Base-by-base conservation (phyloP, 768 basidiomycete genomes). In the Suillus occidentalis region DNA sequence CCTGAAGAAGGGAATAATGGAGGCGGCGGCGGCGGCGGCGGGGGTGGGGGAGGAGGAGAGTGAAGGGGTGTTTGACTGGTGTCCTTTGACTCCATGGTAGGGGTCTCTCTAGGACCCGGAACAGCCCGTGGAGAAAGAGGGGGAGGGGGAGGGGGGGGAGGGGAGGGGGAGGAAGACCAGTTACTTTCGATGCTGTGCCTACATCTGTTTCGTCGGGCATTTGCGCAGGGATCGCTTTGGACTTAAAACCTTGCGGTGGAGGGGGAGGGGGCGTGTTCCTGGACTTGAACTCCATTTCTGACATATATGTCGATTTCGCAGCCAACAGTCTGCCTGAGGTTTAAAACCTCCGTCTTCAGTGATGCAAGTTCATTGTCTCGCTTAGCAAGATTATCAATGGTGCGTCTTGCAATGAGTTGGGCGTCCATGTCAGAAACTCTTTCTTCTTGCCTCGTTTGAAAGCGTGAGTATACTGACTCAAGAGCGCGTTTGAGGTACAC, bases 401-500 rank as follows among this genome's bases (percentile, higher is more conserved):
- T 84, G 40, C 84, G 85, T n/a, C 81, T 82, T 0, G 88, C 92
- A 67, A 96, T 89, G 14, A 81, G 70, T 62, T 89, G 85, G 3
- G 90, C 84, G 69, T 94, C 90, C 57, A 89, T 72, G 58, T 87
- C 86, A 0, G 81, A 76, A 57, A 75, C 81, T 52, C 80, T 82
- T 28, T 69, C 72, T 31, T 81, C 81, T 59, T 84, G 83, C 52
- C 84, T 76, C 6, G 84, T 80, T 6, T 84, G 81, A 73, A 95
- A 90, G n/a, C 91, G 84, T 13, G 88, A 88, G 75, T 93, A 93
- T 6, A 96, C 90, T 8, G 91, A 90, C 74, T 95, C 92, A 43
- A 97, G 80, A n/a, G 93, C 91, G 16, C 90, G 88, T 72, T 94
- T 93, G 45, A 95, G 82, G 70, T 89, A 92, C 0, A 83, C 68